Base-by-base conservation (phyloP, 2,329 filamentous ascomycete genomes). In the Cercospora brassicicola region DNA sequence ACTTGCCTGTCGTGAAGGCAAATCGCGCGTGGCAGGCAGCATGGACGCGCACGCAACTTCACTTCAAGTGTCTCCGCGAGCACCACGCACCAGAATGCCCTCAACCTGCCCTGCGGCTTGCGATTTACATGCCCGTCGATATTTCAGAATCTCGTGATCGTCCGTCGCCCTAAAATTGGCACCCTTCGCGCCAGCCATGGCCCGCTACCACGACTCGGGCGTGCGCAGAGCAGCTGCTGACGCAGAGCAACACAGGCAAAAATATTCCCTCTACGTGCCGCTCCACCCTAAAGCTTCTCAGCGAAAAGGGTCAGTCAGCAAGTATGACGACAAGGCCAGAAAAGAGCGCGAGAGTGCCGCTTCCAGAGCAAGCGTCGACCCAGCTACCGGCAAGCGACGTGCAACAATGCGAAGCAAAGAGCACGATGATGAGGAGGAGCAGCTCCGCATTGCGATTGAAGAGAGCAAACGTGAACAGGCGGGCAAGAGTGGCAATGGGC, bases 351-450 rank as follows among this genome's bases (percentile, higher is more conserved):
- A 87, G 84, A 59, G 83, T 83, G 64, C 84, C 83, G 64, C 81
- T 63, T 79, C 82, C 26, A 80, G 85, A 67, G 81, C 81, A 59
- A 87, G 83, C 72, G 85, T 84, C 51, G 83, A 85, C 55, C 80
- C 81, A 53, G 85, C 88, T 64, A 86, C 87, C 62, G 89, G 90
- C 42, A 98, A 97, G 79, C 88, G 95, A 68, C 88, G 95, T 30
- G 97, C 93, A 20, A 99, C 95, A 6, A 97, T 98, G 93, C 97
- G 98, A 77, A 99, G 95, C 78, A 89, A 94, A 70, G 94, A 94
- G 51, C 94, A 93, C 23, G 98, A 98, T 75, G 94, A 98, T 72
- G 95, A 99, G 80, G 94, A 96, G 74, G 93, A 96, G 78, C 90
- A 94, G 75, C 80, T 99, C 45, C 88, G 93, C 64, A 88, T 91